These are phyloP conservation scores for Blepharisma stoltei DNA, from an alignment of 73 alveolate species.

Conservation along the genomic window DNA sequence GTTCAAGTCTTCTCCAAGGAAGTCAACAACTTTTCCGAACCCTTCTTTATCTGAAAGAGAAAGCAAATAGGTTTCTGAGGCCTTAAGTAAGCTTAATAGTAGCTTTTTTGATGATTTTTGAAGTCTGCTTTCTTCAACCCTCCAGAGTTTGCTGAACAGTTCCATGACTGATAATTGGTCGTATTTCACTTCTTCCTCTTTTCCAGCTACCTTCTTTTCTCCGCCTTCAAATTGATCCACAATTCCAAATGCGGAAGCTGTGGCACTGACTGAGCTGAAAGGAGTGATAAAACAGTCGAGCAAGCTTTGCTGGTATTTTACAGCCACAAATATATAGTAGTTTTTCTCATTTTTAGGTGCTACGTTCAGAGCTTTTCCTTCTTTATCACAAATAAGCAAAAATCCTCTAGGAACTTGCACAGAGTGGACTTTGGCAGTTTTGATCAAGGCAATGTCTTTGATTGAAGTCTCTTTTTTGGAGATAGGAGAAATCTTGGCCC, in stretches of 20 bases:
- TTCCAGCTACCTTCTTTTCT: background rate
- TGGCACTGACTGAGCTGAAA: background rate
- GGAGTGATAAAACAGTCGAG: background rate
- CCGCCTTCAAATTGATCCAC: background rate
- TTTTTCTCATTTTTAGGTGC: constrained; percentile 13
- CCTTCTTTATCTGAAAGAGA: too few species aligned
- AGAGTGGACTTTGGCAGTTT: background rate
- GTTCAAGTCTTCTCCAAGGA: too few species aligned
- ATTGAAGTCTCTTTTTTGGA: background rate
- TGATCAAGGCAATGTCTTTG: background rate
- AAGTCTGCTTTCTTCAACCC: background rate
- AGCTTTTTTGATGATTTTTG: constrained; percentile 6
- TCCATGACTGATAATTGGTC: background rate
- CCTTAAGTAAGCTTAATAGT: background rate
- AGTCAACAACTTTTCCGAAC: too few species aligned
- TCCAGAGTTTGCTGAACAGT: background rate
- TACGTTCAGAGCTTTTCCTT: background rate
- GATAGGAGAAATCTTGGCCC: background rate
- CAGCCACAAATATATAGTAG: constrained; percentile 1
- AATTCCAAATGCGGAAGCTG: background rate
- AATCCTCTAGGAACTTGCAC: background rate
- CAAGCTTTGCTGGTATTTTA: background rate
- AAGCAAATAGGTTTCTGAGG: background rate
- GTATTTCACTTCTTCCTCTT: background rate
- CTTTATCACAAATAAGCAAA: background rate